Conservation (phyloP, 2,329 filamentous ascomycete species). For the Beauveria sp. region DNA sequence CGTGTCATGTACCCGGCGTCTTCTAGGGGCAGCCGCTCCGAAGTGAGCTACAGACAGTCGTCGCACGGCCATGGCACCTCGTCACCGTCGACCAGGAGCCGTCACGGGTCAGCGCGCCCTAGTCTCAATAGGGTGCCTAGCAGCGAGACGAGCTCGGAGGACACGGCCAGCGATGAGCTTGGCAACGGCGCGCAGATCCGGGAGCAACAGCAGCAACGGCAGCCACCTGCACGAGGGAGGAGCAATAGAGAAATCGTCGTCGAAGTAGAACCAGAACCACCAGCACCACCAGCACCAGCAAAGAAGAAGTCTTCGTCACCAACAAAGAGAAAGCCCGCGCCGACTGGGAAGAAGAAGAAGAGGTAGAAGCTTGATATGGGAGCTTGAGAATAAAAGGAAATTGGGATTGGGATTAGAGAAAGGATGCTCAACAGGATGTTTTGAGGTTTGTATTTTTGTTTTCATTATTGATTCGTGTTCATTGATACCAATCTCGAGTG, state of each 20-base stretch:
- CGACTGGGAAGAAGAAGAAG: constrained; percentile 24
- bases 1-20: constrained; percentile 26
- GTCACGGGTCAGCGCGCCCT: constrained; percentile 21
- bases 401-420: background rate
- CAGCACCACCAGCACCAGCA: constrained; percentile 20
- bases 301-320: constrained; percentile 36
- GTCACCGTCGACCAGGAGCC: constrained; percentile 22
- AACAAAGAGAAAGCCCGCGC: constrained; percentile 32
- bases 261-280: constrained; percentile 26
- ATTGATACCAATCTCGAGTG: background rate
- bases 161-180: constrained; percentile 29
- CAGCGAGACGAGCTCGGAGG: constrained; percentile 26
- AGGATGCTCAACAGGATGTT: background rate
- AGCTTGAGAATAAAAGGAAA: constrained; percentile 15
- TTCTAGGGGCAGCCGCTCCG: constrained; percentile 29
- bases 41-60: constrained; percentile 18
- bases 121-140: constrained; percentile 25
- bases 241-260: constrained; percentile 31
- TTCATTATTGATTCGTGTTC: background rate
- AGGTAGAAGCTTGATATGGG: constrained; percentile 13
- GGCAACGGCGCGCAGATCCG: constrained; percentile 26
- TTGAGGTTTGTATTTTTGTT: background rate
- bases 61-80: constrained; percentile 18
- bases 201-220: constrained; percentile 13
- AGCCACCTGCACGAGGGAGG: constrained; percentile 18